These are phyloP conservation scores for Serendipita sp. DNA, from an alignment of 768 basidiomycete genomes.

Conservation along the genomic window DNA sequence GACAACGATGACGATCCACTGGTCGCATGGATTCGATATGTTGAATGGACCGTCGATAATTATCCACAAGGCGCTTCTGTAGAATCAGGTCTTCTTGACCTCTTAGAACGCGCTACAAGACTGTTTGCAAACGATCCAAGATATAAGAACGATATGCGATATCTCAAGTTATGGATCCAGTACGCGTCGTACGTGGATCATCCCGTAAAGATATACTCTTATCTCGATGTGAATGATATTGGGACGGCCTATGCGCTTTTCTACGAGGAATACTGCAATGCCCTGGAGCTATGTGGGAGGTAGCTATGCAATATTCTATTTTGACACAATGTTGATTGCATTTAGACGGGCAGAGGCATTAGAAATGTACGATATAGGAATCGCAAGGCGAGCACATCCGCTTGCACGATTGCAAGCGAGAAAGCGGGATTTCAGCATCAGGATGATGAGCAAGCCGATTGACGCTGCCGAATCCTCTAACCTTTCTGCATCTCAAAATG, in stretches of 20 bases:
- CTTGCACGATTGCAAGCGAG: constrained; percentile 67
- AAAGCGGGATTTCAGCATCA: constrained; percentile 59
- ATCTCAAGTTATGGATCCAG: constrained; percentile 81
- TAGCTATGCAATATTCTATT: constrained; percentile 26
- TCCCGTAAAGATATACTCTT: constrained; percentile 63
- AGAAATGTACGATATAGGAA: constrained; percentile 63
- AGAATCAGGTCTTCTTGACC: constrained; percentile 55
- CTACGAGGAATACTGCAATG: constrained; percentile 81
- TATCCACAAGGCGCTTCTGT: constrained; percentile 63
- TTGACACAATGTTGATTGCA: background rate
- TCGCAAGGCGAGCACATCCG: constrained; percentile 67
- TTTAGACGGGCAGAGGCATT: constrained; percentile 63
- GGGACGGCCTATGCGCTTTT: constrained; percentile 62
- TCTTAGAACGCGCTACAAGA: constrained; percentile 71
- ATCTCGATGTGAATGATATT: constrained; percentile 80
- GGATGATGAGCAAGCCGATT: constrained; percentile 26
- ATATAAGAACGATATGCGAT: constrained; percentile 72
- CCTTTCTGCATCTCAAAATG: background rate
- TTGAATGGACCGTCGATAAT: constrained; percentile 75
- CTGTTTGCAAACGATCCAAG: constrained; percentile 68
- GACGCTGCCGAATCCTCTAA: background rate
- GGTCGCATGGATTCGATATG: constrained; percentile 68
- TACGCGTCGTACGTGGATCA: constrained; percentile 71
- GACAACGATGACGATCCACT: constrained; percentile 74
- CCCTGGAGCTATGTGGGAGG: constrained; percentile 64